Evolutionary conservation across 352 stramenopile species (phyloP).

Genomic region (Phytophthora crassamura): DNA sequence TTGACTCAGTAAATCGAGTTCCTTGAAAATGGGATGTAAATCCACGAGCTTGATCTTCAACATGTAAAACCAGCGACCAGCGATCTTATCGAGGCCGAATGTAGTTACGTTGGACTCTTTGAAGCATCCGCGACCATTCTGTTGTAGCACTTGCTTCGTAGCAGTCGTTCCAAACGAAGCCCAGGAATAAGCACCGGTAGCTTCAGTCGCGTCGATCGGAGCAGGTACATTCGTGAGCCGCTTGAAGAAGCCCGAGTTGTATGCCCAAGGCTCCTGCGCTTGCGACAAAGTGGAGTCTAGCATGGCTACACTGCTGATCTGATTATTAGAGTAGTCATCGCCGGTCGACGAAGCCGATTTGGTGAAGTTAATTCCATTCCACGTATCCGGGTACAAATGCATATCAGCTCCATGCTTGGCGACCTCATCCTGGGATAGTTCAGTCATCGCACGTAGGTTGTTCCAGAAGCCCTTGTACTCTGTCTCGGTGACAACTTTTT

Average conservation of each 20-base stretch:
- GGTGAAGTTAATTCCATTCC: no score
- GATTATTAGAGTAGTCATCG: slow-evolving; percentile 4
- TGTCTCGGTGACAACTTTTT: neutral
- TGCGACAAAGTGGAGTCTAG: neutral
- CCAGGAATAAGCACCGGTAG: no score
- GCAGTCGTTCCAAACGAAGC: no score
- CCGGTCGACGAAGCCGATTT: no score
- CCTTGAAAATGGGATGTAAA: no score
- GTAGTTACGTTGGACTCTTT: neutral
- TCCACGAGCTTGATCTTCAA: neutral
- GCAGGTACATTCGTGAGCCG: neutral
- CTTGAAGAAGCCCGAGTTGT: neutral
- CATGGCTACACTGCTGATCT: rapidly evolving
- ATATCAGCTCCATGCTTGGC: no score
- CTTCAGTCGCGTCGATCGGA: neutral
- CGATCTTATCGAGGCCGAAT: neutral
- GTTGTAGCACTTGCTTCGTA: no score
- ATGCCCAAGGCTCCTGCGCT: neutral
- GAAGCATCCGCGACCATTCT: no score
- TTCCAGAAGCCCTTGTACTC: neutral
- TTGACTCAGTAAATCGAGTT: neutral
- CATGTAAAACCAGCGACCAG: neutral
- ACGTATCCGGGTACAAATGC: no score
- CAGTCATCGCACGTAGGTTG: no score
- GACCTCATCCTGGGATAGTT: no score